These are phyloP conservation scores for Neurospora discreta DNA, from an alignment of 495 filamentous ascomycete genomes.

Conservation along the genomic window DNA sequence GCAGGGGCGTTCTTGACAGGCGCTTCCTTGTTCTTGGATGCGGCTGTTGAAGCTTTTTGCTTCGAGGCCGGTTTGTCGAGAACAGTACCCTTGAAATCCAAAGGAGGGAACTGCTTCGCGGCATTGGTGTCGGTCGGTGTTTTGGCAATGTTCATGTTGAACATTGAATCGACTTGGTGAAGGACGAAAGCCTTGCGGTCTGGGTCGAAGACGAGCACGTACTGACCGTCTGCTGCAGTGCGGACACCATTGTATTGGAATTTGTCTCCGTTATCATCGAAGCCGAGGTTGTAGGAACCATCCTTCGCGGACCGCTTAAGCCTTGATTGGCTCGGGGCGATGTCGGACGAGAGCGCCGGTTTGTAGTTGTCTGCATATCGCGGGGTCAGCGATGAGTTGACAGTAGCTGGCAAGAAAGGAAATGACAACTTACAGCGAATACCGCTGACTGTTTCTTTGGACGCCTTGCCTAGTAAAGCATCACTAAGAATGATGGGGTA, in stretches of 20 bases:
- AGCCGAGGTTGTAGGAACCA: constrained; percentile 34
- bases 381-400: background rate
- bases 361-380: constrained; percentile 40
- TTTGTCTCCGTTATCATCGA: constrained; percentile 35
- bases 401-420: background rate
- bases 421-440: constrained; percentile 34
- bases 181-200: constrained; percentile 42
- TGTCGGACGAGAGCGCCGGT: constrained; percentile 33
- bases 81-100: constrained; percentile 18
- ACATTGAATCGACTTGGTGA: constrained; percentile 46
- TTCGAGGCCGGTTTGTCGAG: constrained; percentile 5
- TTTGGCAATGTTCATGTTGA: constrained; percentile 45
- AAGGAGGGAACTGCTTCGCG: constrained; percentile 31
- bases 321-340: constrained; percentile 31
- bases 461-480: constrained; percentile 38
- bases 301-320: constrained; percentile 35
- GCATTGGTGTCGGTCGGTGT: constrained; percentile 29
- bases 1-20: constrained; percentile 17
- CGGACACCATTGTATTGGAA: constrained; percentile 41
- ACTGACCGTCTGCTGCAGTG: constrained; percentile 37
- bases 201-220: constrained; percentile 45
- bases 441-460: constrained; percentile 42
- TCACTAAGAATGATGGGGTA: constrained; percentile 47
- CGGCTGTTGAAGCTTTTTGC: constrained; percentile 10
- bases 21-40: constrained; percentile 11